Percentiles rank a stretch among this genome's conserved stretches.
These are phyloP conservation scores for Albizia julibrissin DNA, from an alignment of 306 rosid genomes.

Conservation along the genomic window DNA sequence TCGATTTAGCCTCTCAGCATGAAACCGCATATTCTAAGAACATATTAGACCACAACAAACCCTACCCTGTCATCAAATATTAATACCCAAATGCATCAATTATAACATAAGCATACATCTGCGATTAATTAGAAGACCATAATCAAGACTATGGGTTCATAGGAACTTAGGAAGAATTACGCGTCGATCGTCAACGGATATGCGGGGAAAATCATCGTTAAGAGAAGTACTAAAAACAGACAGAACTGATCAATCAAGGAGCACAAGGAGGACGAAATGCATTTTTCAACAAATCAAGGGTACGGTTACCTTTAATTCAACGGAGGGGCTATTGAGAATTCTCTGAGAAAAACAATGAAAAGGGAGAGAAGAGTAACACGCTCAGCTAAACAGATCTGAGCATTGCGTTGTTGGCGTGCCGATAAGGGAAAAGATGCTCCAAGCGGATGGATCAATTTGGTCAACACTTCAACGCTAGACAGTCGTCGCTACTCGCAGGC, in stretches of 20 bases:
- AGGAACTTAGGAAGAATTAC: neutral
- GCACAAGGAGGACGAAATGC: neutral
- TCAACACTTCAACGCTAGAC: neutral
- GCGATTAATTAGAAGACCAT: neutral
- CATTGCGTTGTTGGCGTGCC: neutral
- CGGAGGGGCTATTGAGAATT: neutral
- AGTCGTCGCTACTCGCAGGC: slow-evolving; percentile 18
- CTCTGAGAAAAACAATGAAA: neutral
- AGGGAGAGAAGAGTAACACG: neutral
- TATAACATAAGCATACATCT: neutral
- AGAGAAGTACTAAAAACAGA: neutral
- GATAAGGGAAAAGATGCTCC: neutral
- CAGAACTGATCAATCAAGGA: neutral
- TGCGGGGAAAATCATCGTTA: neutral
- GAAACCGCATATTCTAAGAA: neutral
- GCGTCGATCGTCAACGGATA: neutral
- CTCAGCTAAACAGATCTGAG: slow-evolving; percentile 26
- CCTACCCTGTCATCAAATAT: neutral
- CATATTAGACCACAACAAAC: neutral
- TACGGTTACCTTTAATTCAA: neutral
- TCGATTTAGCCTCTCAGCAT: slow-evolving; percentile 2
- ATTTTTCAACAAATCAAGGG: neutral
- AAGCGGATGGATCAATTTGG: neutral
- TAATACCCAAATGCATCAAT: neutral
- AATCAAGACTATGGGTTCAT: neutral